A percentile compares a stretch with the other conserved stretches of the same genome.
Evolutionary conservation across 148 eudicot species (phyloP).

Genomic region (Diospyros lotus): DNA sequence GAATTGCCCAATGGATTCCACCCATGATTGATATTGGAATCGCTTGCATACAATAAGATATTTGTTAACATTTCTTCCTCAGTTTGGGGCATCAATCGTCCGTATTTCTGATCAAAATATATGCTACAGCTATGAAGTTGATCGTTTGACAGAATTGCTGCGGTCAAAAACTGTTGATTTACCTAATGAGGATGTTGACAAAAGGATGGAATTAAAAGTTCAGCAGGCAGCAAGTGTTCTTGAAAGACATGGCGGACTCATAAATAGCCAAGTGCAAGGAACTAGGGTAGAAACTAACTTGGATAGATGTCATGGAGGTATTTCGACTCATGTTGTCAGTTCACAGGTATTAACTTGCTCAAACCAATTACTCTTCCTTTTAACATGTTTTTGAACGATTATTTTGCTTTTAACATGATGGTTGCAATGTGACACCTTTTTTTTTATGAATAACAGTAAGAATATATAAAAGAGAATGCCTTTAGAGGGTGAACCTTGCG

Average conservation of each 20-base stretch:
- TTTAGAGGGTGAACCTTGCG: too few relatives aligned
- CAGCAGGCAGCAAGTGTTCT: slow-evolving; percentile 21
- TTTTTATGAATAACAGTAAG: too few relatives aligned
- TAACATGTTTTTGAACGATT: not conserved
- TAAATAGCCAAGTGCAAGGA: slow-evolving; percentile 19
- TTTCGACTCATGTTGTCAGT: slow-evolving; percentile 39
- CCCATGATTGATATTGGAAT: not conserved
- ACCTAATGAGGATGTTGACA: slow-evolving; percentile 25
- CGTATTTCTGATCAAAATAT: slow-evolving; percentile 3
- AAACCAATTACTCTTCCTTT: not conserved
- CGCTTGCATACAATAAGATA: not conserved
- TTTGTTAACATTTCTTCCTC: not conserved
- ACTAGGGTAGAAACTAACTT: slow-evolving; percentile 22
- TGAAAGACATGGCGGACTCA: slow-evolving; percentile 19
- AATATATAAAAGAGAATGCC: too few relatives aligned
- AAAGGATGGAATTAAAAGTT: slow-evolving; percentile 22
- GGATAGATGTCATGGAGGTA: slow-evolving; percentile 22
- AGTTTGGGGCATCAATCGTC: not conserved
- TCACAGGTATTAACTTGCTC: slow-evolving; percentile 39
- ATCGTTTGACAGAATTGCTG: slow-evolving; percentile 53
- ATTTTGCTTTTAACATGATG: not conserved
- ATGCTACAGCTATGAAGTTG: slow-evolving; percentile 59
- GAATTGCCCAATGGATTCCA: not conserved
- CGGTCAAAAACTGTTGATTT: slow-evolving; percentile 46
- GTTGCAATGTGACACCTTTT: not conserved